Conservation (phyloP, 176 grass and related monocot genomes). For the Phragmites australis region DNA sequence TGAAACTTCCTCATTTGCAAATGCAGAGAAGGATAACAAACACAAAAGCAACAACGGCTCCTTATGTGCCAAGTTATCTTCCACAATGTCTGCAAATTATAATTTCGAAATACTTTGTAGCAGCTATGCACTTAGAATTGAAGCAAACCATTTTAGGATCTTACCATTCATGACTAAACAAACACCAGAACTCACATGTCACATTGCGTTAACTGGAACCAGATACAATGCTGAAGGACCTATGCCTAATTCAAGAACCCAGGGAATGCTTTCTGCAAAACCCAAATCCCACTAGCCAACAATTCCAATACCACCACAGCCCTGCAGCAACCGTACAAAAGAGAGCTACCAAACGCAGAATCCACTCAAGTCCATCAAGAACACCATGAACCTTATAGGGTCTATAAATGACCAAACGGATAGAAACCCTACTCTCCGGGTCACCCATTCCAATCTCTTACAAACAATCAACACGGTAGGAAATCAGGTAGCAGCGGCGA, state of each 20-base stretch:
- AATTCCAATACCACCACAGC: background rate
- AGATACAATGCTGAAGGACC: background rate
- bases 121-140: background rate
- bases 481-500: background rate
- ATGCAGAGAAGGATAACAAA: background rate
- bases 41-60: background rate
- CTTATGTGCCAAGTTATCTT: background rate
- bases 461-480: background rate
- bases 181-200: background rate
- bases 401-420: background rate
- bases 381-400: background rate
- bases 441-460: background rate
- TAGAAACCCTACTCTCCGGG: background rate
- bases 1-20: background rate
- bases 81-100: background rate
- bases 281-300: background rate
- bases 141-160: background rate
- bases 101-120: background rate
- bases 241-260: background rate
- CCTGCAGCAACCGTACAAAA: background rate
- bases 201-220: background rate
- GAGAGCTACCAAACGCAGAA: slow-evolving; percentile 1
- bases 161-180: background rate
- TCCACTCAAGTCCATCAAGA: background rate
- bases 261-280: background rate